Conservation (phyloP, 176 grass and related monocot species). For the Bonia amplexicaulis region DNA sequence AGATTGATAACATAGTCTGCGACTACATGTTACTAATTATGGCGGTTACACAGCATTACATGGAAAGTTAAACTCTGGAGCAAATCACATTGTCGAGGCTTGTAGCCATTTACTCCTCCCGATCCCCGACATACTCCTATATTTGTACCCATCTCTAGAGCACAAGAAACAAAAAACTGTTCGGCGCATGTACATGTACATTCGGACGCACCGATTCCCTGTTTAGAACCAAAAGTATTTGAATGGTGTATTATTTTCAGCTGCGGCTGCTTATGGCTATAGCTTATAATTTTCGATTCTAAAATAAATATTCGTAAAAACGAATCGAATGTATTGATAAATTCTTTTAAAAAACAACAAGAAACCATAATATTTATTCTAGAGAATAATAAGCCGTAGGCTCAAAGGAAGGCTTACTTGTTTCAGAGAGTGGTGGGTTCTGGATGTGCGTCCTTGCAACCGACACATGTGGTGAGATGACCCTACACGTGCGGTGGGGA, state of each 20-base stretch:
- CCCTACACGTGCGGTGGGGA: slow-evolving; percentile 74
- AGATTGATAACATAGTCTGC: too few species aligned
- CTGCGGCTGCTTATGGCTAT: too few species aligned
- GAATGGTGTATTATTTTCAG: too few species aligned
- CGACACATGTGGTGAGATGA: slow-evolving; percentile 72
- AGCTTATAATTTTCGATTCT: too few species aligned
- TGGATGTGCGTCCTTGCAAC: slow-evolving; percentile 20
- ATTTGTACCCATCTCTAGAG: too few species aligned
- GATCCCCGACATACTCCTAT: neutral
- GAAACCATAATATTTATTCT: too few species aligned
- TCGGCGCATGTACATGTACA: slow-evolving; percentile 17
- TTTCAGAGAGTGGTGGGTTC: neutral
- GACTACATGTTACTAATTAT: too few species aligned
- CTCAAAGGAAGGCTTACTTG: too few species aligned
- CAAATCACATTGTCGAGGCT: neutral
- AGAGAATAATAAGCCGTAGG: too few species aligned
- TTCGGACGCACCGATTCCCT: slow-evolving; percentile 15
- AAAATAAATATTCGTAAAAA: too few species aligned
- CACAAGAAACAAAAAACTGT: neutral
- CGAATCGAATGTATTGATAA: too few species aligned
- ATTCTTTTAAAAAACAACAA: too few species aligned
- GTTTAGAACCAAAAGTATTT: neutral
- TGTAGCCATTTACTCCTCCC: neutral
- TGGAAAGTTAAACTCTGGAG: neutral
- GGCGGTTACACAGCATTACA: neutral